Base-by-base conservation (phyloP, 2,329 filamentous ascomycete species). In the Colletotrichum sp. region DNA sequence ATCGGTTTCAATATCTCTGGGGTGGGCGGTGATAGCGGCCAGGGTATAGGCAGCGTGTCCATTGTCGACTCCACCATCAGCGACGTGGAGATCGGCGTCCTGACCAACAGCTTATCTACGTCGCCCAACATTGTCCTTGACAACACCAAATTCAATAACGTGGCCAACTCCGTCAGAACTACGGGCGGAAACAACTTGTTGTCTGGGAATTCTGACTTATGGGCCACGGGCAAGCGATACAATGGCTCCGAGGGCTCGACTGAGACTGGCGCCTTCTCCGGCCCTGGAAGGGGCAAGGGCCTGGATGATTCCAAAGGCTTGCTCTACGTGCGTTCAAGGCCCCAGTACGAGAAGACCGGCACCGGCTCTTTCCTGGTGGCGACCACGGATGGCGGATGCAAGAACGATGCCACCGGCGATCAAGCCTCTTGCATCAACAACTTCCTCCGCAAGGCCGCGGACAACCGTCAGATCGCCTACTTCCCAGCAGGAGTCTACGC, bases 321-420 rank as follows among this genome's bases (percentile, higher is more conserved):
- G 2, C 62, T 82, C 6, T 83, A 76, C 32, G 68, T 73, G 11
- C 78, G 80, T 6, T 70, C 78, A 1, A 78, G 80, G 7, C 87
- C 87, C 4, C 83, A 86, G 57, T 88, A 88, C 65, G 83, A 81
- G 34, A 70, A 78, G 8, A 5, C 34, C 52, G 3, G 36, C 61
- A 8, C 22, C 13, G 30, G 49, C 8, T 6, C 19, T 4, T 65
- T 65, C 12, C 44, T 75, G 11, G 32, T 74, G 25, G 75, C 77
- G 4, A 68, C 64, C 9, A 55, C 49, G 2, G 61, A 77, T 6
- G 67, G 77, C 27, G 72, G 76, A 1, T 79, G 80, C 57, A 79
- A 82, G 27, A 83, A 85, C 70, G 83, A 85, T 66, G 87, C 85
- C 2, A 80, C 78, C 1, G 81, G 81, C 1, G 82, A 84, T 67